Conservation (phyloP, 805 yeast species). For the Lipomyces mesembrius region DNA sequence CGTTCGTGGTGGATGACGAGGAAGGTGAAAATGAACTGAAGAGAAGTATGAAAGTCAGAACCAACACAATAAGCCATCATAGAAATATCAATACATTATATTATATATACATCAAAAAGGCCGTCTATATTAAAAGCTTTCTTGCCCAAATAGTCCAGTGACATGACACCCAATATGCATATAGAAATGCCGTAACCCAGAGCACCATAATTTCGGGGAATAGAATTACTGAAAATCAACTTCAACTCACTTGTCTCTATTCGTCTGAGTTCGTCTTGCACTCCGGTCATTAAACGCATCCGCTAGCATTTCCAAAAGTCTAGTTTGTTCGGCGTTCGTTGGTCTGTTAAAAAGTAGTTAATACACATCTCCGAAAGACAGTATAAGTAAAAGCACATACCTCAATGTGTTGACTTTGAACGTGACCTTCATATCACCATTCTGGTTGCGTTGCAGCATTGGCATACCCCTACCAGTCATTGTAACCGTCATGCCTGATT, state of each 20-base stretch:
- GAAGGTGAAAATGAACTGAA: conserved; percentile 12
- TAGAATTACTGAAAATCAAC: neutral
- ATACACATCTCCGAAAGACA: neutral
- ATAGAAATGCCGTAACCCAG: neutral
- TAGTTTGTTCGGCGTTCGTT: conserved; percentile 79
- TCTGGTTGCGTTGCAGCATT: conserved; percentile 51
- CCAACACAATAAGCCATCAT: conserved; percentile 3
- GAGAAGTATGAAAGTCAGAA: conserved; percentile 10
- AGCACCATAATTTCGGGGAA: neutral
- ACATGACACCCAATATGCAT: neutral
- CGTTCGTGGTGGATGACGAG: conserved; percentile 1
- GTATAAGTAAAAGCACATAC: conserved; percentile 5
- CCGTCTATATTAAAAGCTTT: neutral
- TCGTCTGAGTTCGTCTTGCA: conserved; percentile 51
- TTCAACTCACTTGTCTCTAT: conserved; percentile 14
- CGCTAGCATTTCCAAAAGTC: conserved; percentile 90
- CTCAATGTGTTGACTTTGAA: conserved; percentile 69
- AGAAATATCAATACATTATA: conserved; percentile 4
- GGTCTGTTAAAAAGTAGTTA: conserved; percentile 51
- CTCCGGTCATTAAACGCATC: conserved; percentile 80
- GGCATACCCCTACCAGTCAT: conserved; percentile 92
- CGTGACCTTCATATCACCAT: conserved; percentile 79
- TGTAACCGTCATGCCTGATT: conserved; percentile 69
- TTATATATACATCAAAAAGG: neutral
- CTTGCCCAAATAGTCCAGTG: neutral